Base-by-base conservation (phyloP, 2,329 filamentous ascomycete species). In the Cladophialophora psammophila region DNA sequence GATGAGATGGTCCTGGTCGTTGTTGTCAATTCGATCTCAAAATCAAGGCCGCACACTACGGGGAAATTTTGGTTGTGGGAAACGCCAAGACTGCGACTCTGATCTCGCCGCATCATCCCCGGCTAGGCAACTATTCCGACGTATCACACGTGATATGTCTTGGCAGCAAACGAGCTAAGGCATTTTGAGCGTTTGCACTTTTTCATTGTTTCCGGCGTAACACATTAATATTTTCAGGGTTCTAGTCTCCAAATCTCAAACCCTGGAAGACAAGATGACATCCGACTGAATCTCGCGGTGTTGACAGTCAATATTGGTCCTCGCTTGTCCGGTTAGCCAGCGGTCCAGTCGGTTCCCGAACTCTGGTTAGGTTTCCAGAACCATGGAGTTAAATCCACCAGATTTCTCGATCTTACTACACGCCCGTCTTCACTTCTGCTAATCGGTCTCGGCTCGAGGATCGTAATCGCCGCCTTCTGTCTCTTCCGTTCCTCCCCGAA, bases 401-500 rank as follows among this genome's bases (percentile, higher is more conserved):
- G 1, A 3, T 6, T 18, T 48, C n/a, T 20, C 9, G 18, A n/a
- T 54, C 26, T 10, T 5, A 10, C 31, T 10, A 7, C 13, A 4
- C 52, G 10, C 9, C n/a, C 20, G 52, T 55, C 15, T 1, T 13
- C n/a, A 2, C 53, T 9, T n/a, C 18, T 34, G 34, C 31, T 55
- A 55, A 55, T 10, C 32, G 3, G 2, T 15, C 9, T 60, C 64
- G 9, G 35, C 38, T 45, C 26, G 35, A 54, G 67, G 67, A 13
- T 63, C 60, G 32, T 69, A 69, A 38, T 66, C 67, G 3, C 64
- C 64, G 9, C 67, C 68, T 54, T 71, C 69, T 13, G 65, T 67
- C 53, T 73, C 72, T 48, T 73, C 70, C 20, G 72, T 73, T 9
- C 72, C 72, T 38, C 72, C 72, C 48, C 72, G 61, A 2, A 56